phyloP scores from a whole-genome alignment of 2,329 filamentous ascomycete genomes.

The Colletotrichum cordylinicola region DNA sequence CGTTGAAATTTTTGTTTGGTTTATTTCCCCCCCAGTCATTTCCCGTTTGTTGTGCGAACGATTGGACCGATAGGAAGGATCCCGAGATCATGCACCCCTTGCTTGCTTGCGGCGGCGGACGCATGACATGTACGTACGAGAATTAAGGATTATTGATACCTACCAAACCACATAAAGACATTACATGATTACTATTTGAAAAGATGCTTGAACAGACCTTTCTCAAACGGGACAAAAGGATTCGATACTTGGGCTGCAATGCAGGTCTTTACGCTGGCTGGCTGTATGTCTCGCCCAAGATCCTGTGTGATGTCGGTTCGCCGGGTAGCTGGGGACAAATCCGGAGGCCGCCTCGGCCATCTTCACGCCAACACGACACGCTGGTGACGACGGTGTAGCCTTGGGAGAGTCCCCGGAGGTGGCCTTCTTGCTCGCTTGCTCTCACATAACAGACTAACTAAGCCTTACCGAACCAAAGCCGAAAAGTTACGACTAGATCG shows the following conservation, averaged over 20 bases:
- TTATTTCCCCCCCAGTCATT: background rate
- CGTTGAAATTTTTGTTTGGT: background rate
- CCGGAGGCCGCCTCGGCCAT: background rate
- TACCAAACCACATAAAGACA: background rate
- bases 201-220: background rate
- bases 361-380: background rate
- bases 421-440: background rate
- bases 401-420: background rate
- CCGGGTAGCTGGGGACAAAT: background rate
- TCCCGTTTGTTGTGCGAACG: background rate
- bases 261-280: background rate
- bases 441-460: background rate
- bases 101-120: slow-evolving; percentile 8
- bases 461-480: background rate
- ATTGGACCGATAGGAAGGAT: slow-evolving; percentile 18
- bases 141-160: slow-evolving; percentile 15
- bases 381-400: background rate
- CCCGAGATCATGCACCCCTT: slow-evolving; percentile 19
- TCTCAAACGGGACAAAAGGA: background rate
- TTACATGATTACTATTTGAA: background rate
- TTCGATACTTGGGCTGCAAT: background rate
- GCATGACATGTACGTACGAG: slow-evolving; percentile 3
- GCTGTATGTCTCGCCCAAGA: background rate
- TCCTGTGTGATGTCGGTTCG: background rate
- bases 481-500: background rate